These are phyloP conservation scores for Macadamia integrifolia DNA, from an alignment of 164 flowering plant genomes.

Conservation along the genomic window DNA sequence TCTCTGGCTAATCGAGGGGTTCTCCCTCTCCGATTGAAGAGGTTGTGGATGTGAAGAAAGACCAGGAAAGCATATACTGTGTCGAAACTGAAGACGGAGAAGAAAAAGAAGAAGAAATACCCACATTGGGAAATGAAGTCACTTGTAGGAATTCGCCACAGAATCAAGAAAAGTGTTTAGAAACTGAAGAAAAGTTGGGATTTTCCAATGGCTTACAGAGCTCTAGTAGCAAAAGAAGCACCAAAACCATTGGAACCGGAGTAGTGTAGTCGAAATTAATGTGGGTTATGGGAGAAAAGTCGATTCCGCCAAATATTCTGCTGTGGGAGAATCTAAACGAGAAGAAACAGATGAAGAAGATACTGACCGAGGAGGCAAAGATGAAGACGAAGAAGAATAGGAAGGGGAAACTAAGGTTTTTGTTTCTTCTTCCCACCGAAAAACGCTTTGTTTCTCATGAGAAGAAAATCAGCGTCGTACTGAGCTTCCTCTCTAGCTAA, in stretches of 20 bases:
- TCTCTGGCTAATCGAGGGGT: slow-evolving; percentile 50
- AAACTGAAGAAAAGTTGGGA: slow-evolving; percentile 16
- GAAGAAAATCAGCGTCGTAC: slow-evolving; percentile 76
- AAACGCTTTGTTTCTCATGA: slow-evolving; percentile 52
- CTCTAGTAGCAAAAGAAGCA: background rate
- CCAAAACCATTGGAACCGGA: background rate
- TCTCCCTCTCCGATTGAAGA: slow-evolving; percentile 25
- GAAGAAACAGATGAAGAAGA: slow-evolving; percentile 4
- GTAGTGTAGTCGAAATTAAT: background rate
- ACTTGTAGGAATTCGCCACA: slow-evolving; percentile 15
- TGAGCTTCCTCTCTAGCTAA: slow-evolving; percentile 55
- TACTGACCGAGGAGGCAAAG: slow-evolving; percentile 9
- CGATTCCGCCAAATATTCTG: slow-evolving; percentile 10
- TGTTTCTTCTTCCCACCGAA: slow-evolving; percentile 41
- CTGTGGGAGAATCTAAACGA: slow-evolving; percentile 1
- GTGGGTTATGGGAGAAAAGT: slow-evolving; percentile 16
- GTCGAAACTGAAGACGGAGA: background rate
- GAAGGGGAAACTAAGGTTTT: slow-evolving; percentile 12
- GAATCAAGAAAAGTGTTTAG: slow-evolving; percentile 21
- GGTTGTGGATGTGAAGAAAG: slow-evolving; percentile 10
- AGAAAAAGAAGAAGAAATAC: slow-evolving; percentile 9
- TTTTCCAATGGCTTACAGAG: slow-evolving; percentile 13
- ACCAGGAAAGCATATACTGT: slow-evolving; percentile 4
- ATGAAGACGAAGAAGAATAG: slow-evolving; percentile 17
- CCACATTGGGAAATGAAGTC: slow-evolving; percentile 14